Evolutionary conservation across 257 asterid genomes (phyloP).

Genomic region (Verbena officinalis): DNA sequence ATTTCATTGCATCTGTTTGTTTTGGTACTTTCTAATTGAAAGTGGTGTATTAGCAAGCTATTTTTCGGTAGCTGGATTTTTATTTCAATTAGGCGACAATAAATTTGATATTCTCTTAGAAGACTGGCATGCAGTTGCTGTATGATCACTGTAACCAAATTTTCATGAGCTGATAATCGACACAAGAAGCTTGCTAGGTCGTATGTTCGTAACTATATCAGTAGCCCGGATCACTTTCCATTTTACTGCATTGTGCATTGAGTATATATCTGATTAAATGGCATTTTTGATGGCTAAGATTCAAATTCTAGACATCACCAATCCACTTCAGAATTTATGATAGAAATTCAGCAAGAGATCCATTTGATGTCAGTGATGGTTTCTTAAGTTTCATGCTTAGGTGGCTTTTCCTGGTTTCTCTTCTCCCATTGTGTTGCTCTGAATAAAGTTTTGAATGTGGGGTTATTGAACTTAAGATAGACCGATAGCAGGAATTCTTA

Average conservation of each 20-base stretch:
- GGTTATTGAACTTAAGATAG: background rate
- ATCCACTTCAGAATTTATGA: background rate
- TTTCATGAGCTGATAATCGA: background rate
- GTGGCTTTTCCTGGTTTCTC: background rate
- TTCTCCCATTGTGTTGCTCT: background rate
- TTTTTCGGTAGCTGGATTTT: background rate
- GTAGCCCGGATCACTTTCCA: background rate
- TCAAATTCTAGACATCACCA: background rate
- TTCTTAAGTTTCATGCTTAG: background rate
- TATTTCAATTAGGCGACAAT: background rate
- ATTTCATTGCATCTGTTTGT: background rate
- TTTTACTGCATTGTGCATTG: background rate
- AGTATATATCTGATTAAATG: background rate
- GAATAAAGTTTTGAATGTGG: background rate
- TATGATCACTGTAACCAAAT: background rate
- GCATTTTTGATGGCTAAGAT: background rate
- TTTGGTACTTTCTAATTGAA: background rate
- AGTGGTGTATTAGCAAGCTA: background rate
- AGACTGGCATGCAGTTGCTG: conserved; percentile 2
- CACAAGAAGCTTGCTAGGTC: background rate
- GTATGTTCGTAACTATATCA: background rate
- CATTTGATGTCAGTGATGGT: background rate
- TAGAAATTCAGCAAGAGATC: background rate
- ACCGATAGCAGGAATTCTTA: background rate
- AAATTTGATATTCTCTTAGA: background rate